A percentile compares a stretch with the other conserved stretches of the same genome.
Conservation (phyloP, 768 basidiomycete species). For the Boletus sensibilis region DNA sequence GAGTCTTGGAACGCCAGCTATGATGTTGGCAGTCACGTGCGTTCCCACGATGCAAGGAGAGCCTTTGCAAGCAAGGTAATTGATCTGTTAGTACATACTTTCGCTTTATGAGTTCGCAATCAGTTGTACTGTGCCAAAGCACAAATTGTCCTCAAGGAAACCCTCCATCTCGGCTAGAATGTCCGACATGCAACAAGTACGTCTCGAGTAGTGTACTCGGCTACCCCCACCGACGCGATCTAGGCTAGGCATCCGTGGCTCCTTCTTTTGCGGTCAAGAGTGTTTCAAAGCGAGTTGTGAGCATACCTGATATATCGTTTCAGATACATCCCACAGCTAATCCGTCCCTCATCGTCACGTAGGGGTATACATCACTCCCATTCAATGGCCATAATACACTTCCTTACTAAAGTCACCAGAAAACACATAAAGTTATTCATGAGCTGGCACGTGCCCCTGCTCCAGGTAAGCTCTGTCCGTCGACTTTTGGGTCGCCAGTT, state of each 20-base stretch:
- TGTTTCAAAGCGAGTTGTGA: slow-evolving; percentile 95
- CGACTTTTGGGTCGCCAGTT: not conserved
- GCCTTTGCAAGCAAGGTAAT: too few species aligned
- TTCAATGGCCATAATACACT: not conserved
- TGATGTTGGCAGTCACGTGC: slow-evolving; percentile 23
- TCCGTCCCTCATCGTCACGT: not conserved
- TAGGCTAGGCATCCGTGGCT: slow-evolving; percentile 79
- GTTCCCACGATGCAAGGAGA: too few species aligned
- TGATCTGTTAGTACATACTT: not conserved
- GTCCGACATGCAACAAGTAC: slow-evolving; percentile 92
- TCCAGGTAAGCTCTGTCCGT: slow-evolving; percentile 7
- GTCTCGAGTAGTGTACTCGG: slow-evolving; percentile 18
- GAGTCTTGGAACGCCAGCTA: too few species aligned
- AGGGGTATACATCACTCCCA: slow-evolving; percentile 26
- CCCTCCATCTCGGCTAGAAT: slow-evolving; percentile 84
- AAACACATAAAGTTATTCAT: slow-evolving; percentile 80
- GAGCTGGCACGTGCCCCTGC: slow-evolving; percentile 47
- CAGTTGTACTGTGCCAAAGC: slow-evolving; percentile 61
- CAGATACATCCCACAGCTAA: not conserved
- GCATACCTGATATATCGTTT: slow-evolving; percentile 34
- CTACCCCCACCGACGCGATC: slow-evolving; percentile 14
- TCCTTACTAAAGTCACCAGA: slow-evolving; percentile 42
- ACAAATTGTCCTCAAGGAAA: slow-evolving; percentile 73
- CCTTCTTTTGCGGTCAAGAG: slow-evolving; percentile 91
- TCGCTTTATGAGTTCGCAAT: slow-evolving; percentile 37